phyloP scores from a whole-genome alignment of 208 protist species.

The Crithidia acanthocephali region DNA sequence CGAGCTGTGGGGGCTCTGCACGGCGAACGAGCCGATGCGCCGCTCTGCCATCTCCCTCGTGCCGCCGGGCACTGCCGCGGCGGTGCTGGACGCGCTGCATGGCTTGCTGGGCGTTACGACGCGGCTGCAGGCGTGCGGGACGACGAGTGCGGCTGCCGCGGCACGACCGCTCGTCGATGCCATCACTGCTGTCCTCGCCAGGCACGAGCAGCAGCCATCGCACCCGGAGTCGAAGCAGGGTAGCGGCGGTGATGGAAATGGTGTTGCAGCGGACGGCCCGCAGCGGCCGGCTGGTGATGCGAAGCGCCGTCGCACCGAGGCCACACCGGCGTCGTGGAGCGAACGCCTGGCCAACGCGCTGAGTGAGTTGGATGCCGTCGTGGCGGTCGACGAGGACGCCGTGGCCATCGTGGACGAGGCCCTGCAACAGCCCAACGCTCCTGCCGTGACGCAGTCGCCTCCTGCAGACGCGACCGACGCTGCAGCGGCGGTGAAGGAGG shows the following conservation, averaged over 20 bases:
- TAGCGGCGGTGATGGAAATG: background rate
- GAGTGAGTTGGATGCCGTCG: constrained; percentile 20
- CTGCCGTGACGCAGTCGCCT: background rate
- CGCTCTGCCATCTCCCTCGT: constrained; percentile 21
- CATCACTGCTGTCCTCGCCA: constrained; percentile 11
- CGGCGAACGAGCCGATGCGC: constrained; percentile 30
- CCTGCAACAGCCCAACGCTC: background rate
- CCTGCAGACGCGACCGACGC: background rate
- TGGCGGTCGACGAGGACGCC: constrained; percentile 16
- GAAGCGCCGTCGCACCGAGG: constrained; percentile 53
- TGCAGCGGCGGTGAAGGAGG: background rate
- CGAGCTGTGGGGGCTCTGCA: constrained; percentile 76
- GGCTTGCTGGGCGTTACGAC: constrained; percentile 18
- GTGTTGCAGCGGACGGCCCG: background rate
- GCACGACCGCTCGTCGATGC: constrained; percentile 19
- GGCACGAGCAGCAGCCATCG: constrained; percentile 11
- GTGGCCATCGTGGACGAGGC: constrained; percentile 26
- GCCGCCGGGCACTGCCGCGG: constrained; percentile 10
- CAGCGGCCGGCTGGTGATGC: background rate
- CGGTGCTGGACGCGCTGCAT: constrained; percentile 16
- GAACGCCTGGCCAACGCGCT: constrained; percentile 21
- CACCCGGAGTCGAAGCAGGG: too few relatives aligned
- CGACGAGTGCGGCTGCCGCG: constrained; percentile 18
- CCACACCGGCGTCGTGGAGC: constrained; percentile 21
- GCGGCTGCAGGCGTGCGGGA: constrained; percentile 19